A percentile compares a stretch with the other conserved stretches of the same genome.
These are phyloP conservation scores for Myxozyma melibiosi DNA, from an alignment of 805 yeast species.

Conservation along the genomic window DNA sequence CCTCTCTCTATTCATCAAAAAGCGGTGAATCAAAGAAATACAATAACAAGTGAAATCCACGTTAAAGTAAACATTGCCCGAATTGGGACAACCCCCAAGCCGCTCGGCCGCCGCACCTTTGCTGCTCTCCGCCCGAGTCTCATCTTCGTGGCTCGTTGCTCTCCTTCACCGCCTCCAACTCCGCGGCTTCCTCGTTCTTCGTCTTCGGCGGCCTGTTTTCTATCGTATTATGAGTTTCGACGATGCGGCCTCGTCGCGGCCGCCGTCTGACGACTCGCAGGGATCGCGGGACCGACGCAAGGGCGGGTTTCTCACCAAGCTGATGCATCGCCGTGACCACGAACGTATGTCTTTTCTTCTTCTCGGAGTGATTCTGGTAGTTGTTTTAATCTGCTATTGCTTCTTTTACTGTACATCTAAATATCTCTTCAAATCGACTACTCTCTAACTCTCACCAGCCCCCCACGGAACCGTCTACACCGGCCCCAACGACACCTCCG, in stretches of 20 bases:
- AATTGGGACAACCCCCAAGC: too few species aligned
- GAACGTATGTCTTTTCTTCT: background rate
- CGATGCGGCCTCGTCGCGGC: background rate
- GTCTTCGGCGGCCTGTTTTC: background rate
- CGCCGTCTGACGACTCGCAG: conserved; percentile 12
- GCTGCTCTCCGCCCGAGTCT: background rate
- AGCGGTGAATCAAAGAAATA: background rate
- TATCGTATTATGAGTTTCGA: background rate
- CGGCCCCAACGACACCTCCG: conserved; percentile 2
- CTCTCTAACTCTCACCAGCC: background rate
- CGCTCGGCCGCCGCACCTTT: background rate
- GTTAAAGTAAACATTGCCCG: too few species aligned
- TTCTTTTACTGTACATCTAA: too few species aligned
- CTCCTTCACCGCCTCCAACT: background rate
- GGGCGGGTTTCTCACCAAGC: conserved; percentile 18
- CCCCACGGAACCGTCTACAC: background rate
- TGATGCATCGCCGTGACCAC: conserved; percentile 18
- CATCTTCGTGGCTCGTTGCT: too few species aligned
- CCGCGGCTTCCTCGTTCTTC: background rate
- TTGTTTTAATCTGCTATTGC: too few species aligned
- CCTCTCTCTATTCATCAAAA: background rate
- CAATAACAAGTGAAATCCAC: background rate
- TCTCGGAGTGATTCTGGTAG: too few species aligned
- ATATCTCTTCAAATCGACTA: background rate
- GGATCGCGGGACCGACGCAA: conserved; percentile 16